These are phyloP conservation scores for Wallacemonas sp. DNA, from an alignment of 208 protist species.

Conservation along the genomic window DNA sequence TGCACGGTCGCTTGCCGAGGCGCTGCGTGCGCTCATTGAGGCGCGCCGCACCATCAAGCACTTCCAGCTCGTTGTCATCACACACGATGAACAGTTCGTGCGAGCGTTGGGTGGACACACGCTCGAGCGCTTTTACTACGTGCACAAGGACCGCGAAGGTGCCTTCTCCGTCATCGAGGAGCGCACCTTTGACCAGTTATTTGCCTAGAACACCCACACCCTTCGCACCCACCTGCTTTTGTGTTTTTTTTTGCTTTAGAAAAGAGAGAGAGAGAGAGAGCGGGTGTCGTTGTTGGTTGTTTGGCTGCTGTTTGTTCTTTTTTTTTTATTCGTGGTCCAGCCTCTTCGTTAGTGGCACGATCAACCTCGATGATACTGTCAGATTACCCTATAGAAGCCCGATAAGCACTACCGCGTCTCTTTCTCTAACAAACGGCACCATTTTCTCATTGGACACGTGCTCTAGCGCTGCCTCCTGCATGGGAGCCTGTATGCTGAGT, in stretches of 20 bases:
- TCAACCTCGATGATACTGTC: too few species aligned
- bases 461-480: too few species aligned
- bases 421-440: too few species aligned
- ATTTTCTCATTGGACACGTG: too few species aligned
- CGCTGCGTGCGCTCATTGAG: conserved; percentile 83
- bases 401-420: too few species aligned
- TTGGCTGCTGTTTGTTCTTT: too few species aligned
- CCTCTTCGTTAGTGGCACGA: too few species aligned
- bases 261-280: too few species aligned
- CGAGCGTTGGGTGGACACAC: conserved; percentile 79
- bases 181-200: conserved; percentile 85
- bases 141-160: conserved; percentile 89
- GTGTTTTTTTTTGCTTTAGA: conserved; percentile 22
- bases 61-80: conserved; percentile 99
- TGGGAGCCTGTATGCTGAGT: too few species aligned
- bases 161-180: conserved; percentile 89
- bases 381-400: too few species aligned
- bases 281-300: too few species aligned
- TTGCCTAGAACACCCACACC: conserved; percentile 42
- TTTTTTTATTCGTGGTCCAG: too few species aligned
- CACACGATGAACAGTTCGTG: conserved; percentile 99
- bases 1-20: conserved; percentile 75
- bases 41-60: conserved; percentile 71
- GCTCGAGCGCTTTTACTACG: conserved; percentile 86
- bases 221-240: conserved; percentile 28